phyloP scores from a whole-genome alignment of 2,329 filamentous ascomycete species.

The Fusarium fracticaudum region DNA sequence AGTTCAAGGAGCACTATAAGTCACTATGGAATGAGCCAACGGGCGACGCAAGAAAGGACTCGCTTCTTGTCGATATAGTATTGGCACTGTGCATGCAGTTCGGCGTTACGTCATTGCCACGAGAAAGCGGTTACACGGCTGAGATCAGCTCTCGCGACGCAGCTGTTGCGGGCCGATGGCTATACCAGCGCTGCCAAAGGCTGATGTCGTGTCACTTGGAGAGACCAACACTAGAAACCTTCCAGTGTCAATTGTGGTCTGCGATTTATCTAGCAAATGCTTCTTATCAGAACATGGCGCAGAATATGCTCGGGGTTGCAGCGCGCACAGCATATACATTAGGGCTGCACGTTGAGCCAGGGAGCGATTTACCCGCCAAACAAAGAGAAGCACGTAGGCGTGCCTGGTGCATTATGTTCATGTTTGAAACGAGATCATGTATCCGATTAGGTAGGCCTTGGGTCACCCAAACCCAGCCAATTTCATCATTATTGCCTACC shows the following conservation, averaged over 20 bases:
- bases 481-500: background rate
- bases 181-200: background rate
- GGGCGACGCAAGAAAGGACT: background rate
- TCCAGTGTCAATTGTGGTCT: background rate
- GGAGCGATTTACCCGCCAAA: rapidly evolving
- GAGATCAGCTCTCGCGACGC: background rate
- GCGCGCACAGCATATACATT: background rate
- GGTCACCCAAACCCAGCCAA: background rate
- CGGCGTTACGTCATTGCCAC: background rate
- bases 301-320: background rate
- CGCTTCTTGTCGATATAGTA: background rate
- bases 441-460: background rate
- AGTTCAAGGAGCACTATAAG: background rate
- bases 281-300: background rate
- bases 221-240: background rate
- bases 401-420: background rate
- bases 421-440: background rate
- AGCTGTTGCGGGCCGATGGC: background rate
- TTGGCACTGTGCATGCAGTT: background rate
- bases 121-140: background rate
- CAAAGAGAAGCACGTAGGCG: background rate
- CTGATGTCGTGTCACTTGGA: background rate
- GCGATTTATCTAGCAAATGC: background rate
- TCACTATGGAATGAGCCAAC: background rate
- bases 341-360: background rate